phyloP scores from a whole-genome alignment of 2,329 filamentous ascomycete species.

The Paecilomyces niveus region DNA sequence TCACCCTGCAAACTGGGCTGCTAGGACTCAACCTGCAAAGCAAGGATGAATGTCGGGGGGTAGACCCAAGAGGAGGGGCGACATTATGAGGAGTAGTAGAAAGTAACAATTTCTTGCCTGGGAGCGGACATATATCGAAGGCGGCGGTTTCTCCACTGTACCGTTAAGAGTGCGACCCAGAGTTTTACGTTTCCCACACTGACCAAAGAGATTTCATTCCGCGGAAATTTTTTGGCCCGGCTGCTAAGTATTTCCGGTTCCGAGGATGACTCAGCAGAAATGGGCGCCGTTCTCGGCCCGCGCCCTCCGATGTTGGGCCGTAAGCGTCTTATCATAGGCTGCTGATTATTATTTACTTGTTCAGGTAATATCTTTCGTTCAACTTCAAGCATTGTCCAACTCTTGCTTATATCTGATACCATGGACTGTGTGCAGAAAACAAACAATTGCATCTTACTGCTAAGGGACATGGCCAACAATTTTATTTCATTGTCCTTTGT shows the following conservation, averaged over 20 bases:
- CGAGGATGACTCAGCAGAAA: background rate
- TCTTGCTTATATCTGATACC: background rate
- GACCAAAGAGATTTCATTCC: background rate
- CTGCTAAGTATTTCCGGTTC: background rate
- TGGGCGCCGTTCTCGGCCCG: too few species aligned
- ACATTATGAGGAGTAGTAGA: constrained; percentile 6
- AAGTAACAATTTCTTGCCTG: constrained; percentile 1
- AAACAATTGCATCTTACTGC: background rate
- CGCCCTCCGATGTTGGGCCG: too few species aligned
- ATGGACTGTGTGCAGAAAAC: background rate
- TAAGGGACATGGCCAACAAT: background rate
- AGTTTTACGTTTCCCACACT: background rate
- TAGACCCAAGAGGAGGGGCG: constrained; percentile 2
- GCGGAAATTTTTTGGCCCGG: background rate
- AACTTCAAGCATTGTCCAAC: background rate
- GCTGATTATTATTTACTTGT: too few species aligned
- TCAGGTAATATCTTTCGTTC: background rate
- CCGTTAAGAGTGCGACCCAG: background rate
- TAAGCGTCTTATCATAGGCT: too few species aligned
- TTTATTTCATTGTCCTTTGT: background rate
- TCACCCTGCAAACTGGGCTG: background rate
- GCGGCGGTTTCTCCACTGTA: background rate
- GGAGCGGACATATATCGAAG: background rate
- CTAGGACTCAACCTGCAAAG: background rate
- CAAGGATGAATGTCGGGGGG: background rate